phyloP scores from a whole-genome alignment of 164 flowering plant genomes.

The Tetrastigma voinierianum region DNA sequence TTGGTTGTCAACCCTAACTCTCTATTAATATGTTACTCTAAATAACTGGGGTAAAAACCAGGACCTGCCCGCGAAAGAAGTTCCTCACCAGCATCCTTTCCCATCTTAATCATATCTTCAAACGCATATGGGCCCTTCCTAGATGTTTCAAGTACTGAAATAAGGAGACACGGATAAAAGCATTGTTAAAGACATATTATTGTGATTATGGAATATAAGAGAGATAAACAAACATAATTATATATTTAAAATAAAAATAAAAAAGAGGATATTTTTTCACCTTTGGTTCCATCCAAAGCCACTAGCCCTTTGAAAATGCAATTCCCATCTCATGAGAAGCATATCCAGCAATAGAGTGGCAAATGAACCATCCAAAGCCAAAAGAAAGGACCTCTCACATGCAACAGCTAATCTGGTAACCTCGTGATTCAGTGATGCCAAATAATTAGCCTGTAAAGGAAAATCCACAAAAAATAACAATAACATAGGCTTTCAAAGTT shows the following conservation, averaged over 20 bases:
- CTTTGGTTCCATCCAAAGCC: slow-evolving; percentile 91
- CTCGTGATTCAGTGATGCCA: slow-evolving; percentile 87
- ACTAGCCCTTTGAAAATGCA: slow-evolving; percentile 88
- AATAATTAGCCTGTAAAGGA: slow-evolving; percentile 56
- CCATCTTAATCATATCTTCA: slow-evolving; percentile 87
- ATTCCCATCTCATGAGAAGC: slow-evolving; percentile 72
- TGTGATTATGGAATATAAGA: background rate
- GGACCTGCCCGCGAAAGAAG: slow-evolving; percentile 82
- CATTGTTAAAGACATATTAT: background rate
- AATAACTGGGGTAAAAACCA: too few relatives aligned
- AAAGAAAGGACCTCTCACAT: slow-evolving; percentile 93
- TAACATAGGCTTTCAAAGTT: background rate
- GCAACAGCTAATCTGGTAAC: slow-evolving; percentile 90
- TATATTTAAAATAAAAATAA: background rate
- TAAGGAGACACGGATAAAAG: background rate
- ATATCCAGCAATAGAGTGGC: slow-evolving; percentile 97
- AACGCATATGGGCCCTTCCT: slow-evolving; percentile 64
- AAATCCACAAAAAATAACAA: background rate
- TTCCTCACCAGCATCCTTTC: slow-evolving; percentile 93
- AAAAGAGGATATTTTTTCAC: too few relatives aligned
- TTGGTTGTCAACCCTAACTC: too few relatives aligned
- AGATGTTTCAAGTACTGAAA: slow-evolving; percentile 89
- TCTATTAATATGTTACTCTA: slow-evolving; percentile 6
- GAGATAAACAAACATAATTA: background rate
- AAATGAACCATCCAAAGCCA: slow-evolving; percentile 88